A percentile compares a stretch with the other conserved stretches of the same genome.
These are phyloP conservation scores for Rhynchospora tenuis DNA, from an alignment of 176 grass and related monocot genomes.

Conservation along the genomic window DNA sequence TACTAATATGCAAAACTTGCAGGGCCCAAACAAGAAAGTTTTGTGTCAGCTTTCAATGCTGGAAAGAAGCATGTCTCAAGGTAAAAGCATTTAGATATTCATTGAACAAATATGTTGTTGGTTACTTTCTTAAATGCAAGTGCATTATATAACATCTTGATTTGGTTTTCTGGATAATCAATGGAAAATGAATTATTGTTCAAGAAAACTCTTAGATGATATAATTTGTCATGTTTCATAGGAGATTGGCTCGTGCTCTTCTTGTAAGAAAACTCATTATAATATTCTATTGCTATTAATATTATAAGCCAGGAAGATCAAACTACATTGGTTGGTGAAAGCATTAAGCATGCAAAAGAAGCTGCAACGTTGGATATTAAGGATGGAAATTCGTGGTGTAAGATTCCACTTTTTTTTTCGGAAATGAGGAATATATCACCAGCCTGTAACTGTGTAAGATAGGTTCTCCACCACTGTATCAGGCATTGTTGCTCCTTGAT, in stretches of 20 bases:
- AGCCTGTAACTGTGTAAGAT: background rate
- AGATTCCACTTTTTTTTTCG: constrained; percentile 36
- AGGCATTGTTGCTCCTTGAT: background rate
- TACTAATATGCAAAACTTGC: constrained; percentile 29
- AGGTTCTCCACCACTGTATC: background rate
- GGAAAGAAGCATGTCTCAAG: constrained; percentile 94
- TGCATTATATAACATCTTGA: background rate
- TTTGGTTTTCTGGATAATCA: background rate
- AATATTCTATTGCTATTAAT: background rate
- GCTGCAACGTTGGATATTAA: constrained; percentile 83
- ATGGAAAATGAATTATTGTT: background rate
- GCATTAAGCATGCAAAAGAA: constrained; percentile 93
- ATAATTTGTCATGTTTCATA: background rate
- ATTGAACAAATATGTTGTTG: background rate
- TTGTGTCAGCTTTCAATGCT: constrained; percentile 92
- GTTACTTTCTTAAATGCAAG: background rate
- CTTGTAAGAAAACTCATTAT: background rate
- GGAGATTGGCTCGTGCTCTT: background rate
- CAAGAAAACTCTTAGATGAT: background rate
- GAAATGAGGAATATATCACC: background rate
- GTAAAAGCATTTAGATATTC: constrained; percentile 33
- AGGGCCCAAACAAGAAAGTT: constrained; percentile 86
- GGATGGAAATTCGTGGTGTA: constrained; percentile 99
- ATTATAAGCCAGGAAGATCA: constrained; percentile 61
- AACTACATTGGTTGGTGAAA: constrained; percentile 67